Evolutionary conservation across 108 stramenopile genomes (phyloP).

Genomic region (Nitzschia putrida): DNA sequence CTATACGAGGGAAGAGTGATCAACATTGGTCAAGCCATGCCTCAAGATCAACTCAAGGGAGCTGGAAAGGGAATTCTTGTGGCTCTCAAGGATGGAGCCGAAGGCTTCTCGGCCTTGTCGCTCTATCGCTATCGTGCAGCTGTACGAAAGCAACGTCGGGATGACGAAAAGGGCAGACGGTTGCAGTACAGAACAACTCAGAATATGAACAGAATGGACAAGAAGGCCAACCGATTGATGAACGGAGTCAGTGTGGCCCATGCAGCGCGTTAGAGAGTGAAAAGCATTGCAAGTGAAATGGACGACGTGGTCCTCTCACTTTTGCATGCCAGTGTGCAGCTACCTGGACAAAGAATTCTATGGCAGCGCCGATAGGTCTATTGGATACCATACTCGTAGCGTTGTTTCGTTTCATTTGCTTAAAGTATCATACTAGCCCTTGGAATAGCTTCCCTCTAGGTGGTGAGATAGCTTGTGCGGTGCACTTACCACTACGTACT

Average conservation of each 20-base stretch:
- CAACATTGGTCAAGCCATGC: conserved; percentile 37
- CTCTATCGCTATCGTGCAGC: conserved; percentile 83
- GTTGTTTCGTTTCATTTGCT: too few species aligned
- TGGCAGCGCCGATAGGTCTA: too few species aligned
- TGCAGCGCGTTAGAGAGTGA: conserved; percentile 55
- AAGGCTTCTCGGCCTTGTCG: conserved; percentile 73
- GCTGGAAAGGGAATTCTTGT: conserved; percentile 71
- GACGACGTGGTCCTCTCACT: too few species aligned
- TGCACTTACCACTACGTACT: too few species aligned
- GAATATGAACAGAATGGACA: conserved; percentile 86
- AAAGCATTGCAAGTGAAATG: not conserved
- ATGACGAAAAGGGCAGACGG: conserved; percentile 57
- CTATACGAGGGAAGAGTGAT: conserved; percentile 70
- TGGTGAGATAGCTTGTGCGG: too few species aligned
- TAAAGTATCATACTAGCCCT: too few species aligned
- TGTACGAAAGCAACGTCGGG: conserved; percentile 77
- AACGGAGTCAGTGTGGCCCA: conserved; percentile 78
- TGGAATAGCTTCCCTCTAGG: too few species aligned
- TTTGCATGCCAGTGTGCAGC: too few species aligned
- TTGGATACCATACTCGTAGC: too few species aligned
- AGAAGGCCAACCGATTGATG: conserved; percentile 82
- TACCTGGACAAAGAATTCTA: too few species aligned
- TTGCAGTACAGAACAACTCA: conserved; percentile 46
- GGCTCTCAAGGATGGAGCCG: conserved; percentile 23
- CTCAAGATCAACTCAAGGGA: conserved; percentile 24